A percentile compares a stretch with the other conserved stretches of the same genome.
phyloP scores from a whole-genome alignment of 176 grass and related monocot genomes.

The Triticum turgidum region DNA sequence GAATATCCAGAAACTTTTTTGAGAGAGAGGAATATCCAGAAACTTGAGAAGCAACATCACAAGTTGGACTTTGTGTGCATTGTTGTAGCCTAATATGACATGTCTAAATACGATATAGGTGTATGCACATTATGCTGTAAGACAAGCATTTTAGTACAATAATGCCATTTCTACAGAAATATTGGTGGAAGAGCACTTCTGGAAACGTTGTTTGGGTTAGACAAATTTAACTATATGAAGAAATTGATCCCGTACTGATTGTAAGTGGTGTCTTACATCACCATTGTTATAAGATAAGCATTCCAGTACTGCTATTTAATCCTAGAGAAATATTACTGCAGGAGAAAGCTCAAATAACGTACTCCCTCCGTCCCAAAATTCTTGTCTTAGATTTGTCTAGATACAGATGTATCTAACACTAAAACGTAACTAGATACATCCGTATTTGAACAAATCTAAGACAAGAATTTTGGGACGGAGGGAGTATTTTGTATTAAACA shows the following conservation, averaged over 20 bases:
- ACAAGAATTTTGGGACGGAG: too few relatives aligned
- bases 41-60: neutral
- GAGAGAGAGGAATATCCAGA: neutral
- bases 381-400: too few relatives aligned
- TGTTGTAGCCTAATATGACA: neutral
- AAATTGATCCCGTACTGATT: neutral
- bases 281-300: neutral
- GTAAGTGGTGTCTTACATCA: neutral
- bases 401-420: too few relatives aligned
- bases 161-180: constrained; percentile 14
- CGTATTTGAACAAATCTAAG: too few relatives aligned
- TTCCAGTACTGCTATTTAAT: neutral
- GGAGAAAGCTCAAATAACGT: neutral
- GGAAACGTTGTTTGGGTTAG: constrained; percentile 7
- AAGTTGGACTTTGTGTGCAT: neutral
- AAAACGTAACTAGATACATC: too few relatives aligned
- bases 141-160: neutral
- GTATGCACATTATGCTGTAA: neutral
- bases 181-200: constrained; percentile 5
- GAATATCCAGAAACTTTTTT: neutral
- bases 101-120: constrained; percentile 14
- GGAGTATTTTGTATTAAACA: neutral
- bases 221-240: constrained; percentile 12
- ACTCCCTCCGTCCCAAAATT: too few relatives aligned
- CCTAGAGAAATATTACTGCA: neutral